phyloP scores from a whole-genome alignment of 1,139 yeast species.

The Ashbya aceris region DNA sequence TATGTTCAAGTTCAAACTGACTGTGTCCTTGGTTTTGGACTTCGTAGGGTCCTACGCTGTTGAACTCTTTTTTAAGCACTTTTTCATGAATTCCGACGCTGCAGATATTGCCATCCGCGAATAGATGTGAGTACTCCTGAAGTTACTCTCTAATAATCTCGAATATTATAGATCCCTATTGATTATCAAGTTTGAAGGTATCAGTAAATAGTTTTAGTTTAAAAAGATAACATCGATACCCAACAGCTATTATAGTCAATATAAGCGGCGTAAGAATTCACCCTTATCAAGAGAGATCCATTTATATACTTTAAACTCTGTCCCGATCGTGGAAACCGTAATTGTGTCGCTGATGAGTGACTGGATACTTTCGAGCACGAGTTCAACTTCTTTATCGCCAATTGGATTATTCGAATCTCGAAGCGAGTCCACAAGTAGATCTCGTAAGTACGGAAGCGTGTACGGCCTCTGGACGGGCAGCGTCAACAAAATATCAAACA shows the following conservation, averaged over 20 bases:
- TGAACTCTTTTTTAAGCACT: constrained; percentile 68
- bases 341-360: constrained; percentile 14
- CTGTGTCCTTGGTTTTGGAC: constrained; percentile 65
- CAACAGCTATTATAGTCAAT: no score
- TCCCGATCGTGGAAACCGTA: constrained; percentile 18
- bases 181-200: background rate
- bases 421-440: constrained; percentile 28
- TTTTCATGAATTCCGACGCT: constrained; percentile 85
- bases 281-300: constrained; percentile 18
- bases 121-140: background rate
- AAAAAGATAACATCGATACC: background rate
- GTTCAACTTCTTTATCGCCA: constrained; percentile 28
- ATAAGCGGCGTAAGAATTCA: background rate
- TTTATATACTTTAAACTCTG: constrained; percentile 23
- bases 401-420: constrained; percentile 29
- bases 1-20: constrained; percentile 69
- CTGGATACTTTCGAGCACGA: constrained; percentile 22
- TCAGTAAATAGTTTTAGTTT: background rate
- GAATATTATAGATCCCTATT: background rate
- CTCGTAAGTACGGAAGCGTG: constrained; percentile 24
- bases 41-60: constrained; percentile 70
- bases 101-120: constrained; percentile 66
- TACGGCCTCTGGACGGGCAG: constrained; percentile 29
- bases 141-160: background rate
- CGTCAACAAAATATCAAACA: constrained; percentile 27